A percentile compares a stretch with the other conserved stretches of the same genome.
phyloP scores from a whole-genome alignment of 805 yeast species.

The Starmerella kuoi region DNA sequence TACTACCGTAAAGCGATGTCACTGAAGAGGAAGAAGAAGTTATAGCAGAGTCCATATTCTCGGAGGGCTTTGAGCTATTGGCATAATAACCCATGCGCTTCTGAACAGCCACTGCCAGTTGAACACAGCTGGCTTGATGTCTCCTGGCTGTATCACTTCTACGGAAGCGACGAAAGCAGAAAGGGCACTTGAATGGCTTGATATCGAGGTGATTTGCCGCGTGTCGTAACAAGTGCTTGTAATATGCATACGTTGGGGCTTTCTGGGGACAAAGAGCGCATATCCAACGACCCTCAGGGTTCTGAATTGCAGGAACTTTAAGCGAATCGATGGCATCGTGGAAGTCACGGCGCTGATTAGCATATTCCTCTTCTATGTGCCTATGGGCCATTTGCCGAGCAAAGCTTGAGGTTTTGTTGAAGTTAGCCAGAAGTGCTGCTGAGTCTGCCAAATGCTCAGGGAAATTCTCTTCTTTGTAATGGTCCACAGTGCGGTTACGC shows the following conservation, averaged over 20 bases:
- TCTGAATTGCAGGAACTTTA: slow-evolving; percentile 6
- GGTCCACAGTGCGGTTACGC: not conserved
- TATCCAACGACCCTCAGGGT: slow-evolving; percentile 3
- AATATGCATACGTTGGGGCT: slow-evolving; percentile 4
- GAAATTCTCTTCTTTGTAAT: not conserved
- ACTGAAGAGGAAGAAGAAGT: too few relatives aligned
- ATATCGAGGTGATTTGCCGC: slow-evolving; percentile 7
- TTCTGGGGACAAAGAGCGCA: slow-evolving; percentile 6
- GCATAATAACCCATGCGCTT: not conserved
- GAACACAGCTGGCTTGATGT: slow-evolving; percentile 9
- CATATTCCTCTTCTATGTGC: slow-evolving; percentile 10
- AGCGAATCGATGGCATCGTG: slow-evolving; percentile 8
- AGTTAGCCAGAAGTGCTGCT: slow-evolving; percentile 1
- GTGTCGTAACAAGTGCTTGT: slow-evolving; percentile 9
- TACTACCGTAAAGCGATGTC: too few relatives aligned
- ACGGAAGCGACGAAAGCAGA: slow-evolving; percentile 5
- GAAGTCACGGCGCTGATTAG: slow-evolving; percentile 9
- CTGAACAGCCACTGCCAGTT: not conserved
- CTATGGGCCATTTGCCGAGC: slow-evolving; percentile 5
- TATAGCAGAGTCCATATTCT: too few relatives aligned
- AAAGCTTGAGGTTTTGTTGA: not conserved
- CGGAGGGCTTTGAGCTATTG: too few relatives aligned
- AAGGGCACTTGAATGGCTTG: slow-evolving; percentile 12
- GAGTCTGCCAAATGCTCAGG: slow-evolving; percentile 1
- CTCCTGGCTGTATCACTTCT: slow-evolving; percentile 12